A percentile compares a stretch with the other conserved stretches of the same genome.
Conservation (phyloP, 1,139 yeast genomes). For the Candida albicans region DNA sequence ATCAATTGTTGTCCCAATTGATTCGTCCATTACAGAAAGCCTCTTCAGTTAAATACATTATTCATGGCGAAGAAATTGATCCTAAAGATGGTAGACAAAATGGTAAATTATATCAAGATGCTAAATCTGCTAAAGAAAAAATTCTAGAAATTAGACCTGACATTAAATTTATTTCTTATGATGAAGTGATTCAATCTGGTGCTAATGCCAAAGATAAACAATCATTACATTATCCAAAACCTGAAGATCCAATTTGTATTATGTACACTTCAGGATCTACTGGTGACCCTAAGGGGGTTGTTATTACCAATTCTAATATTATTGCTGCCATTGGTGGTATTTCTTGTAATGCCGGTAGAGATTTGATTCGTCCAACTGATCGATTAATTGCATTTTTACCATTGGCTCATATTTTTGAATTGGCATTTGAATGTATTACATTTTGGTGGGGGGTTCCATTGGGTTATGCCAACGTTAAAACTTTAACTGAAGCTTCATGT, state of each 20-base stretch:
- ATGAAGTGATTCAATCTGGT: constrained; percentile 71
- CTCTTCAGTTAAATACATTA: constrained; percentile 59
- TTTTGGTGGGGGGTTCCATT: constrained; percentile 89
- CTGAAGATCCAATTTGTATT: constrained; percentile 83
- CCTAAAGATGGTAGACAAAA: constrained; percentile 61
- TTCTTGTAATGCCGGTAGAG: constrained; percentile 58
- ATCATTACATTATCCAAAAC: constrained; percentile 50
- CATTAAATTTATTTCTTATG: constrained; percentile 60
- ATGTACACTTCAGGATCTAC: constrained; percentile 99
- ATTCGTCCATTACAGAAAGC: constrained; percentile 73
- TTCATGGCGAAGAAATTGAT: constrained; percentile 66
- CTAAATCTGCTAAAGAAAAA: constrained; percentile 56
- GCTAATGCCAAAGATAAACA: constrained; percentile 36
- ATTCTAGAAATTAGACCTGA: constrained; percentile 74
- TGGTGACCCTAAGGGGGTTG: constrained; percentile 97
- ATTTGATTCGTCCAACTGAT: constrained; percentile 54
- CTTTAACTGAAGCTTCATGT: constrained; percentile 79
- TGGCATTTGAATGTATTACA: constrained; percentile 75
- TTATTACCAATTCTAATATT: constrained; percentile 73
- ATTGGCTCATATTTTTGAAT: constrained; percentile 92
- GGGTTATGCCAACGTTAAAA: constrained; percentile 93
- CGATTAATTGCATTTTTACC: constrained; percentile 88
- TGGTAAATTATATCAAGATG: constrained; percentile 58
- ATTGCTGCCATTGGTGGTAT: constrained; percentile 87
- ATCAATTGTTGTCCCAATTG: constrained; percentile 63